Conservation (phyloP, 345 rosid genomes). For the Melaleuca quinquenervia region DNA sequence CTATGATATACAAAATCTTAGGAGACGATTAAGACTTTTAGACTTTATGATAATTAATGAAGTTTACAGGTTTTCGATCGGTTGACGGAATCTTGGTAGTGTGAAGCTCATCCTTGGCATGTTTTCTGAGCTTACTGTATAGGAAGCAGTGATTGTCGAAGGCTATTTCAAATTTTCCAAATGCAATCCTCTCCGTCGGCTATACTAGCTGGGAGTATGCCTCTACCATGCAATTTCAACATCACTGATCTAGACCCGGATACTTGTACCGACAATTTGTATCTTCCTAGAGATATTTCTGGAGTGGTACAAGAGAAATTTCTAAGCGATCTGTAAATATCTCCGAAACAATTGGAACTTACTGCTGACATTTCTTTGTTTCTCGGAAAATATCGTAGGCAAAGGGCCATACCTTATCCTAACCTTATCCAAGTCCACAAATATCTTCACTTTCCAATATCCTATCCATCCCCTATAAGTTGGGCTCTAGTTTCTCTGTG, state of each 20-base stretch:
- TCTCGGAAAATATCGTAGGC: neutral
- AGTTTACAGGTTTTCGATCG: neutral
- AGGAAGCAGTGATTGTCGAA: neutral
- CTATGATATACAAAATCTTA: neutral
- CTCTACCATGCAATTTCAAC: neutral
- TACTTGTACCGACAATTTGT: neutral
- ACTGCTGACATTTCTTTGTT: neutral
- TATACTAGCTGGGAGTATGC: neutral
- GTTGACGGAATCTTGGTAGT: neutral
- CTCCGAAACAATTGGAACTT: slow-evolving; percentile 11
- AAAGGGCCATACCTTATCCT: slow-evolving; percentile 4
- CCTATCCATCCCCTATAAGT: neutral
- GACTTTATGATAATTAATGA: neutral
- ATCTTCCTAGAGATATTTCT: neutral
- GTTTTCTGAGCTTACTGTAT: neutral
- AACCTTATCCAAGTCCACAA: too few relatives aligned
- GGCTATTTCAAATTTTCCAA: neutral
- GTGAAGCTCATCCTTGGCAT: neutral
- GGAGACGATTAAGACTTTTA: neutral
- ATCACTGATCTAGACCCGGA: neutral
- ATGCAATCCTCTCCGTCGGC: neutral
- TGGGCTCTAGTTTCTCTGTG: neutral
- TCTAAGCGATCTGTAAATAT: slow-evolving; percentile 2
- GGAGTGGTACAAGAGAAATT: neutral
- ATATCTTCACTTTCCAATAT: slow-evolving; percentile 2